Base-by-base conservation (phyloP, 768 basidiomycete species). In the Gymnopilus dilepis region DNA sequence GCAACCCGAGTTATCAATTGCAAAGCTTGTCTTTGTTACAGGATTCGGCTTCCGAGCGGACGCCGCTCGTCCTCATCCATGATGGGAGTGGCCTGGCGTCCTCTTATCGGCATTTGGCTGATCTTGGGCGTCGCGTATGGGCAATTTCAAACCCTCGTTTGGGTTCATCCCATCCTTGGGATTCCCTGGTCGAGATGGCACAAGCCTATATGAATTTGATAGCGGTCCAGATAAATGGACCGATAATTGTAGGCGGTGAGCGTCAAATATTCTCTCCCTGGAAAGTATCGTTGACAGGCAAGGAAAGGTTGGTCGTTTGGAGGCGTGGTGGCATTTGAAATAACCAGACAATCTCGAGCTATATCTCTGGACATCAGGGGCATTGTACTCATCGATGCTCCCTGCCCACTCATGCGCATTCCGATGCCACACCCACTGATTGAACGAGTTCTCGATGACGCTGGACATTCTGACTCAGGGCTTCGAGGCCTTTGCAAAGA, bases 261-360 rank as follows among this genome's bases (percentile, higher is more conserved):
- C 30, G 34, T 42, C n/a, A 51, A 15, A 42, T 24, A 40, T 43
- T 41, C 21, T 30, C 33, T 37, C 28, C 9, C 26, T 15, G 26
- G 3, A 28, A 26, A 5, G 1, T 21, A 33, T 34, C 37, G 59
- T n/a, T 58, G 37, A 22, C 19, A 57, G 8, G 41, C 33, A 24
- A 28, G 15, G 4, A 41, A 56, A 91, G 90, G 90, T 0, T 92
- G 90, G 90, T 92, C 90, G 2, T 89, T 92, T 63, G 90, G 90
- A 12, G 90, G 90, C 1, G 85, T 90, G 4, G 83, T 85, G 0
- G 88, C 90, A 0, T 91, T 85, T 65, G 90, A 91, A 66, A 74
- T 84, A 2, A 84, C 86, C 17, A 80, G 78, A 0, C 82, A 83
- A 26, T 80, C 91, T 38, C 58, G 26, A 17, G 61, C 75, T n/a